These are phyloP conservation scores for Aspergillus baeticus DNA, from an alignment of 495 filamentous ascomycete species.

Conservation along the genomic window DNA sequence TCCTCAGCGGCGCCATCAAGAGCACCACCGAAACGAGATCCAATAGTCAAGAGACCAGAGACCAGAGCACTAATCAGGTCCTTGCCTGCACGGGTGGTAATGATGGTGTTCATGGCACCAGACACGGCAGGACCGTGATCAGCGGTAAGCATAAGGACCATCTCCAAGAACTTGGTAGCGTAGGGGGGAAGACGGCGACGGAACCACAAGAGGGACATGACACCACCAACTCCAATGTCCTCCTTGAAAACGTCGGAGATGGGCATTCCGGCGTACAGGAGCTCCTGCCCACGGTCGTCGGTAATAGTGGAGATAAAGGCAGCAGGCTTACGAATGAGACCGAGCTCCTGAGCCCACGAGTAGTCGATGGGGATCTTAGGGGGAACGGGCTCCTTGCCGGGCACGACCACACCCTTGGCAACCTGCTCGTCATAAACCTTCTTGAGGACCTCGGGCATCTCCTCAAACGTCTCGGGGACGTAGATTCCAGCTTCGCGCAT, in stretches of 20 bases:
- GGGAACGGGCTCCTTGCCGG: slow-evolving; percentile 81
- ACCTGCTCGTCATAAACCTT: slow-evolving; percentile 83
- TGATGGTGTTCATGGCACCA: slow-evolving; percentile 99
- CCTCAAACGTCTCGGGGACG: slow-evolving; percentile 96
- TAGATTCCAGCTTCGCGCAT: slow-evolving; percentile 94
- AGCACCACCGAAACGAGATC: slow-evolving; percentile 97
- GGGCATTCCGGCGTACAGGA: slow-evolving; percentile 97
- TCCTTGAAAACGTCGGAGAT: slow-evolving; percentile 99
- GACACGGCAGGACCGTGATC: slow-evolving; percentile 99
- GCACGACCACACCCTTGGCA: slow-evolving; percentile 77
- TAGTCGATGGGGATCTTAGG: slow-evolving; percentile 99
- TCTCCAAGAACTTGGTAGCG: slow-evolving; percentile 98
- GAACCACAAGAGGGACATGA: slow-evolving; percentile 99
- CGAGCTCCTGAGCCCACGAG: slow-evolving; percentile 98
- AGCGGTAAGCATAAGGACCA: slow-evolving; percentile 99
- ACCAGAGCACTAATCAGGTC: slow-evolving; percentile 95
- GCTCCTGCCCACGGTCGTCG: slow-evolving; percentile 98
- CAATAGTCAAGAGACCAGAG: slow-evolving; percentile 95
- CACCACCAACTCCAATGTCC: slow-evolving; percentile 98
- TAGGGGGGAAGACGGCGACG: slow-evolving; percentile 94
- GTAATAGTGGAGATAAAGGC: slow-evolving; percentile 99
- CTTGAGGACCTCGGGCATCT: slow-evolving; percentile 74
- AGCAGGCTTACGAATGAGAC: slow-evolving; percentile 98
- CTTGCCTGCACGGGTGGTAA: slow-evolving; percentile 98
- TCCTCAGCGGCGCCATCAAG: slow-evolving; percentile 97